Evolutionary conservation across 306 rosid species (phyloP).

Genomic region (Cucurbita pepo): DNA sequence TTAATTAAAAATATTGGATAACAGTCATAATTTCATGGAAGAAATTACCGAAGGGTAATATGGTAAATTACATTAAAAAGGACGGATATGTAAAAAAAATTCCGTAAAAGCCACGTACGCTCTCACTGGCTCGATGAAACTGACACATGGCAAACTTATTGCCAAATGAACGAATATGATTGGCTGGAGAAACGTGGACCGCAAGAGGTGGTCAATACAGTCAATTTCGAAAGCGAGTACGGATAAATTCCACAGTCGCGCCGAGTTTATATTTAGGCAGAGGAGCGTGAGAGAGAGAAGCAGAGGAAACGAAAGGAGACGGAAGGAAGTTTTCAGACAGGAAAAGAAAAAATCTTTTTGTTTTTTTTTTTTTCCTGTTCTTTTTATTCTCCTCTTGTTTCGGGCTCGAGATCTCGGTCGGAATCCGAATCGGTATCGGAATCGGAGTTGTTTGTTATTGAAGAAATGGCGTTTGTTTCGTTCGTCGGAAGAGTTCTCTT

Average conservation of each 20-base stretch:
- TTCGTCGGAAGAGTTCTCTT: conserved; percentile 47
- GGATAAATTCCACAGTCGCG: neutral
- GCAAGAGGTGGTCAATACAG: neutral
- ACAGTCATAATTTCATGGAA: neutral
- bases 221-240: neutral
- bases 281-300: conserved; percentile 1
- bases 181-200: conserved; percentile 1
- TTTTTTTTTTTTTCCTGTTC: neutral
- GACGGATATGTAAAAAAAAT: neutral
- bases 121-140: neutral
- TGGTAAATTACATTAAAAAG: neutral
- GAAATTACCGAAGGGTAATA: neutral
- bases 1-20: too few species aligned
- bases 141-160: neutral
- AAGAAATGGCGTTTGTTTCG: conserved; percentile 43
- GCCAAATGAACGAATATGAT: neutral
- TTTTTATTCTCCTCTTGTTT: neutral
- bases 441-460: neutral
- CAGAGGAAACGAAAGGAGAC: neutral
- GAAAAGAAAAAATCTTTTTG: neutral
- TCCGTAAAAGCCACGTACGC: neutral
- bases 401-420: neutral
- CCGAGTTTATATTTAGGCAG: neutral
- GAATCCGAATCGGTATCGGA: neutral
- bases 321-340: neutral